A percentile compares a stretch with the other conserved stretches of the same genome.
These are phyloP conservation scores for Phaseolus lunatus DNA, from an alignment of 306 rosid genomes.

Conservation along the genomic window DNA sequence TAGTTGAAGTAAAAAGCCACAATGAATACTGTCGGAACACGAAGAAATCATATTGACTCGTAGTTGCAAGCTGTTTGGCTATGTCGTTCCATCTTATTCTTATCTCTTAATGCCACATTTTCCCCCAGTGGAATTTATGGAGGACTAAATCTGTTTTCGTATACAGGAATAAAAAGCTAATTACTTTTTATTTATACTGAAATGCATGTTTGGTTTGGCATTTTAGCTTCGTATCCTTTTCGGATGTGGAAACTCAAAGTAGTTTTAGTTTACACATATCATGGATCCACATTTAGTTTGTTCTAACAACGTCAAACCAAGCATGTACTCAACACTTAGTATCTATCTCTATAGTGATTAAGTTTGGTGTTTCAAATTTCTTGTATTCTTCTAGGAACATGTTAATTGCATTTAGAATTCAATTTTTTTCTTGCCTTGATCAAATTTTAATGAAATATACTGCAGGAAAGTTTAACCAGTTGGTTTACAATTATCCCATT, in stretches of 20 bases:
- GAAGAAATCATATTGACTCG: slow-evolving; percentile 24
- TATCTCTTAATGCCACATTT: slow-evolving; percentile 17
- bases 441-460: slow-evolving; percentile 29
- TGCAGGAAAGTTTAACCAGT: slow-evolving; percentile 94
- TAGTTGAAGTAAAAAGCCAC: slow-evolving; percentile 7
- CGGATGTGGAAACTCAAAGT: no score
- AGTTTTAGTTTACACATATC: no score
- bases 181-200: slow-evolving; percentile 3
- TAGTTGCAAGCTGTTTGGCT: slow-evolving; percentile 22
- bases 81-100: slow-evolving; percentile 31
- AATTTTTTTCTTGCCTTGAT: slow-evolving; percentile 11
- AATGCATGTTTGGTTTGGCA: neutral
- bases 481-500: slow-evolving; percentile 98
- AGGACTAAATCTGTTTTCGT: slow-evolving; percentile 33
- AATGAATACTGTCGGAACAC: slow-evolving; percentile 5
- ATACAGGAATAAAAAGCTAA: slow-evolving; percentile 17
- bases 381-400: slow-evolving; percentile 13
- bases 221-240: no score
- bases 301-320: no score
- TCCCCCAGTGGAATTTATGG: slow-evolving; percentile 16
- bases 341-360: slow-evolving; percentile 14
- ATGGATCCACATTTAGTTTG: no score
- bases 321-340: neutral
- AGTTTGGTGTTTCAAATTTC: slow-evolving; percentile 25
- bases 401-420: neutral